phyloP scores from a whole-genome alignment of 1,139 yeast species.

The Magnusiomyces sp. region DNA sequence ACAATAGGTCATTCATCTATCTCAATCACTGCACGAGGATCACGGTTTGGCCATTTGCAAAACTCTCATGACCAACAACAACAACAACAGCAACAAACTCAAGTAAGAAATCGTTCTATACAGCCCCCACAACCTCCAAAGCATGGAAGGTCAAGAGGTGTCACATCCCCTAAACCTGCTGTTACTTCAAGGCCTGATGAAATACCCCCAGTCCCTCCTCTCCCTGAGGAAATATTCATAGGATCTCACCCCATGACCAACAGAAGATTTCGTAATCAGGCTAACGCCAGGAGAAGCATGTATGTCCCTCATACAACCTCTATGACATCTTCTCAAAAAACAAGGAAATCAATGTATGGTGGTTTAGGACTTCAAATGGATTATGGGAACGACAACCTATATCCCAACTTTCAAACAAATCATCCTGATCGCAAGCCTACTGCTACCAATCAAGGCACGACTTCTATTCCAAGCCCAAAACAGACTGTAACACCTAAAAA shows the following conservation, averaged over 20 bases:
- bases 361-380: not conserved
- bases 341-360: not conserved
- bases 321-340: not conserved
- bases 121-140: not conserved
- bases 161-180: constrained; percentile 12
- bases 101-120: not conserved
- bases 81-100: not conserved
- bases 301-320: not conserved
- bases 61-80: not conserved
- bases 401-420: too few relatives aligned
- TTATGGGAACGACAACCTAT: not conserved
- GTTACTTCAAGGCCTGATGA: constrained; percentile 7
- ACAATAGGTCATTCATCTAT: not conserved
- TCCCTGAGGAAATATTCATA: constrained; percentile 12
- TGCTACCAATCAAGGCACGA: too few relatives aligned
- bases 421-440: too few relatives aligned
- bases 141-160: not conserved
- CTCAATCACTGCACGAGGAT: too few relatives aligned
- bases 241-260: constrained; percentile 6
- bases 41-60: not conserved
- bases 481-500: too few relatives aligned
- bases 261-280: not conserved
- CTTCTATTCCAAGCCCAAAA: too few relatives aligned
- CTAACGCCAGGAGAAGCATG: not conserved
- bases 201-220: constrained; percentile 15